Percentiles rank a stretch among this genome's conserved stretches.
These are phyloP conservation scores for Fibroporia radiculosa DNA, from an alignment of 768 basidiomycete species.

Conservation along the genomic window DNA sequence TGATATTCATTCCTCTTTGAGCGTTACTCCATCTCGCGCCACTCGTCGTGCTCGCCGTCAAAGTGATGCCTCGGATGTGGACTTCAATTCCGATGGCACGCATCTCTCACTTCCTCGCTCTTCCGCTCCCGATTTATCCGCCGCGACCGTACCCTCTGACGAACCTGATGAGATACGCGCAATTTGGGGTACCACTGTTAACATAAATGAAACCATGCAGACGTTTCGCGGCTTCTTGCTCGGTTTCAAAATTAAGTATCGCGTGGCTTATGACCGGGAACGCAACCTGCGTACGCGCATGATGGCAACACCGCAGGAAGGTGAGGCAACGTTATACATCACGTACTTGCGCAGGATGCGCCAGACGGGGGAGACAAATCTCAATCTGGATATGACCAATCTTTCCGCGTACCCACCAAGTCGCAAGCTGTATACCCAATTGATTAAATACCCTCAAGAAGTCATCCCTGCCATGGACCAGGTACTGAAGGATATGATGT, in stretches of 20 bases:
- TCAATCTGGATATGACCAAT: slow-evolving; percentile 88
- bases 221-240: slow-evolving; percentile 82
- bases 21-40: slow-evolving; percentile 42
- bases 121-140: slow-evolving; percentile 50
- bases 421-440: slow-evolving; percentile 75
- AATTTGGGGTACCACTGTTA: slow-evolving; percentile 98
- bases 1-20: slow-evolving; percentile 82
- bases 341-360: slow-evolving; percentile 79
- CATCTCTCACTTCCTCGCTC: slow-evolving; percentile 51
- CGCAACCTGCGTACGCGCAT: slow-evolving; percentile 43
- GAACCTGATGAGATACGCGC: slow-evolving; percentile 81
- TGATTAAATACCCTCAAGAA: slow-evolving; percentile 94
- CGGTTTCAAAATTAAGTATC: slow-evolving; percentile 91
- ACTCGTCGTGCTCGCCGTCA: slow-evolving; percentile 33
- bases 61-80: slow-evolving; percentile 27
- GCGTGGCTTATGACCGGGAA: slow-evolving; percentile 61
- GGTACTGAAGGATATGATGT: slow-evolving; percentile 86
- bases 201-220: slow-evolving; percentile 85
- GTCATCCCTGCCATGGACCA: slow-evolving; percentile 97
- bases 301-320: slow-evolving; percentile 55
- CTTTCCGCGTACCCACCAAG: slow-evolving; percentile 79
- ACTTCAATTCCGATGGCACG: slow-evolving; percentile 53
- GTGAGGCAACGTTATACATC: slow-evolving; percentile 69
- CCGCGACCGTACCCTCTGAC: slow-evolving; percentile 51
- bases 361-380: slow-evolving; percentile 83